Evolutionary conservation across 192 early-diverging fungal genomes (phyloP).

Genomic region (Coemansia erecta): DNA sequence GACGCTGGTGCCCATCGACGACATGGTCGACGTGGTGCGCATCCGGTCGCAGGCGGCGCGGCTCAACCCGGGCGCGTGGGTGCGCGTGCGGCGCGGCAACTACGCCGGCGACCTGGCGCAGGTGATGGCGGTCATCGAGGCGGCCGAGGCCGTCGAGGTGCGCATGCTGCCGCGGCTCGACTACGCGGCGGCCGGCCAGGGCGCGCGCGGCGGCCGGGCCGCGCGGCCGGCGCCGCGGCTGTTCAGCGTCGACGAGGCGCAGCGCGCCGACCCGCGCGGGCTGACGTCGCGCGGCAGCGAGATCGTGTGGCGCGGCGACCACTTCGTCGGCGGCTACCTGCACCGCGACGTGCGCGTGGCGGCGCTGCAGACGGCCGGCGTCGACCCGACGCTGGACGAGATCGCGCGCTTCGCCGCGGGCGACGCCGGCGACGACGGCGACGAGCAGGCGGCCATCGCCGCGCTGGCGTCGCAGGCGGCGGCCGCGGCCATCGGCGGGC

Average conservation of each 20-base stretch:
- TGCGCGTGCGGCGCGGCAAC: constrained; percentile 86
- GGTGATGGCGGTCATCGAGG: constrained; percentile 65
- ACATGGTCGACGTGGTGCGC: constrained; percentile 87
- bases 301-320: constrained; percentile 59
- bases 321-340: constrained; percentile 75
- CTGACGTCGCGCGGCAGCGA: constrained; percentile 59
- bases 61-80: constrained; percentile 73
- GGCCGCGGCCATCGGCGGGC: constrained; percentile 18
- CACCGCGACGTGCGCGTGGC: constrained; percentile 76
- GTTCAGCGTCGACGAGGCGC: constrained; percentile 58
- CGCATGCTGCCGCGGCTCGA: constrained; percentile 76
- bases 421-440: constrained; percentile 63
- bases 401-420: constrained; percentile 70
- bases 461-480: constrained; percentile 58
- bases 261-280: constrained; percentile 56
- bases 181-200: constrained; percentile 46
- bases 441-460: constrained; percentile 62
- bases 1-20: constrained; percentile 82
- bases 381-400: constrained; percentile 90
- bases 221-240: constrained; percentile 71
- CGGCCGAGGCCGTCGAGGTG: constrained; percentile 63
- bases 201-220: constrained; percentile 38
- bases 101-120: constrained; percentile 93
- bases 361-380: constrained; percentile 63
- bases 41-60: constrained; percentile 62